Conservation (phyloP, 768 basidiomycete species). For the Tremella yokohamensis region DNA sequence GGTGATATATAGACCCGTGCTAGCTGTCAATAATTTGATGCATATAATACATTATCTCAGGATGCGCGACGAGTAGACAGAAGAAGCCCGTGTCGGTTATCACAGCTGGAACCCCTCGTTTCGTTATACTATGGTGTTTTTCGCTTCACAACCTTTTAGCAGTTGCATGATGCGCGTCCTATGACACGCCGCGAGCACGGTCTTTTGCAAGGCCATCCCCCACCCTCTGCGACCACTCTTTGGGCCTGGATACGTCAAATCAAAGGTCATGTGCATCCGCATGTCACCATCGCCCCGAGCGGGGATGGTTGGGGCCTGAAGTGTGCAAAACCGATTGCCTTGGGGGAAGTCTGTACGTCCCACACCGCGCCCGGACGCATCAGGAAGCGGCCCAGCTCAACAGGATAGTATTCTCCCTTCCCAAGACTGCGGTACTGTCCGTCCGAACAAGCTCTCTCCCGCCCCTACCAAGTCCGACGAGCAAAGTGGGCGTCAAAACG, state of each 20-base stretch:
- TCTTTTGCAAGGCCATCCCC: constrained; percentile 12
- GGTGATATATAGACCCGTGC: constrained; percentile 3
- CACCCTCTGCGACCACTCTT: constrained; percentile 14
- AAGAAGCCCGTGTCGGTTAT: too few species aligned
- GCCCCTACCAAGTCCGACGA: constrained; percentile 4
- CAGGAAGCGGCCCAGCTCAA: not conserved
- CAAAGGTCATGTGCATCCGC: constrained; percentile 1
- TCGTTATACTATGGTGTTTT: too few species aligned
- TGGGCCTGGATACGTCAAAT: constrained; percentile 16
- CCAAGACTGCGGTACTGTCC: constrained; percentile 39
- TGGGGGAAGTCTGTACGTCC: constrained; percentile 11
- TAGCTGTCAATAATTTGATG: too few species aligned
- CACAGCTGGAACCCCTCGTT: too few species aligned
- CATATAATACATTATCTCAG: too few species aligned
- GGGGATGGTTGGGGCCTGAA: constrained; percentile 23
- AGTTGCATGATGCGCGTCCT: not conserved
- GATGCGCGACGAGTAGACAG: too few species aligned
- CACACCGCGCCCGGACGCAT: not conserved
- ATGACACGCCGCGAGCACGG: constrained; percentile 7
- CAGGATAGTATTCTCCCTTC: constrained; percentile 35
- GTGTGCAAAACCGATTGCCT: constrained; percentile 9
- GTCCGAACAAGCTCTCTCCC: constrained; percentile 31
- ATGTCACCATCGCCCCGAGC: constrained; percentile 16
- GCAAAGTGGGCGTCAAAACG: constrained; percentile 6
- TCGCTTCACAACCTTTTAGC: not conserved